phyloP scores from a whole-genome alignment of 2,329 filamentous ascomycete species.

The Pseudocercospora fijiensis region DNA sequence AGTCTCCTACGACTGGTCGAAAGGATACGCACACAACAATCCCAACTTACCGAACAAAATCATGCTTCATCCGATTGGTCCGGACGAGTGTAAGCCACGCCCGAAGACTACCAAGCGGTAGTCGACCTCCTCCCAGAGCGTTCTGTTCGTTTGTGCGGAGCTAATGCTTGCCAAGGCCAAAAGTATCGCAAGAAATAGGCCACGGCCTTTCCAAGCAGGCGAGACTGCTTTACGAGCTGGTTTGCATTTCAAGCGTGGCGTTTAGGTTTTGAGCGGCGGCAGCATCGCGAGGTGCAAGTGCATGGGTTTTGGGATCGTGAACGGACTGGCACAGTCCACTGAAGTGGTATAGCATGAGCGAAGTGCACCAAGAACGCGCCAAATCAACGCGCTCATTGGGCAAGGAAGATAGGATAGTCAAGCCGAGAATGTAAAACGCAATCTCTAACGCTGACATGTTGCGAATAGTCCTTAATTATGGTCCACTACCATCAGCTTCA shows the following conservation, averaged over 20 bases:
- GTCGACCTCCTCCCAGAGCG: slow-evolving; percentile 5
- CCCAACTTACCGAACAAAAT: slow-evolving; percentile 54
- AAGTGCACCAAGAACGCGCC: not conserved
- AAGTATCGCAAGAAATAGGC: slow-evolving; percentile 10
- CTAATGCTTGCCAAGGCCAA: slow-evolving; percentile 10
- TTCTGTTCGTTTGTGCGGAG: slow-evolving; percentile 9
- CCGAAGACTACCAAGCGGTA: slow-evolving; percentile 51
- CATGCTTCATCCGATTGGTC: slow-evolving; percentile 50
- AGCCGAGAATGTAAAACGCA: not conserved
- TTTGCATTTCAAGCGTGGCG: slow-evolving; percentile 7
- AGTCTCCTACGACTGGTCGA: slow-evolving; percentile 96
- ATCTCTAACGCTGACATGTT: not conserved
- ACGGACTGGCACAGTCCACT: too few species aligned
- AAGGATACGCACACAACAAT: slow-evolving; percentile 85
- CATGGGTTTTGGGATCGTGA: not conserved
- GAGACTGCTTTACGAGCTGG: not conserved
- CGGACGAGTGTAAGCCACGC: slow-evolving; percentile 53
- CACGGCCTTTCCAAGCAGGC: not conserved
- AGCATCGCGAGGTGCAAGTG: slow-evolving; percentile 2
- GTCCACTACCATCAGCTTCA: not conserved
- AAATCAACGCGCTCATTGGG: not conserved
- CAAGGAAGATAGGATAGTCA: not conserved
- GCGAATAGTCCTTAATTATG: not conserved
- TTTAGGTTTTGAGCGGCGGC: not conserved
- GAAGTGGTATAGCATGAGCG: not conserved